A percentile compares a stretch with the other conserved stretches of the same genome.
These are phyloP conservation scores for Phalaenopsis hybrid DNA, from an alignment of 116 monocot genomes.

Conservation along the genomic window DNA sequence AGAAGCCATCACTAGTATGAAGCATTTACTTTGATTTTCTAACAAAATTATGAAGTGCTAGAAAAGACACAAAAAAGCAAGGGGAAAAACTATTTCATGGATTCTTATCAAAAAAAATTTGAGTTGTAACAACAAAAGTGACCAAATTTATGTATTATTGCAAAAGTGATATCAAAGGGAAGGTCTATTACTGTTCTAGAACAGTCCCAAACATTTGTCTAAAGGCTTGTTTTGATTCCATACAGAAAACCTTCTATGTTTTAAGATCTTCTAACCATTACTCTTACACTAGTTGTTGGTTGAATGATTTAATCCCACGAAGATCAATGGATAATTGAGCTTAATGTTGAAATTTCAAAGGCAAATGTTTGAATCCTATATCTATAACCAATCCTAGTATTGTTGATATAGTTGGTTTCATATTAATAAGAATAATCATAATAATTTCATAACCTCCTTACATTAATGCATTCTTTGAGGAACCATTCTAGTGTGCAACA, in stretches of 20 bases:
- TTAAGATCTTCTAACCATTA: not conserved
- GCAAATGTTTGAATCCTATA: not conserved
- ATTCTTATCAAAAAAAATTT: too few relatives aligned
- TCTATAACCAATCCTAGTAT: not conserved
- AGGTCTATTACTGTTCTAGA: not conserved
- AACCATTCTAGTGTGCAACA: not conserved
- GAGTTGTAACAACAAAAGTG: too few relatives aligned
- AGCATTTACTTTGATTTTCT: too few relatives aligned
- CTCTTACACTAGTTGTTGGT: not conserved
- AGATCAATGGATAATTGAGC: not conserved
- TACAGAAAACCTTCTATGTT: not conserved
- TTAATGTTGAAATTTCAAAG: not conserved
- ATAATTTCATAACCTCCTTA: not conserved
- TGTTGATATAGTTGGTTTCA: not conserved
- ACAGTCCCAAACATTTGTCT: not conserved
- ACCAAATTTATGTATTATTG: too few relatives aligned
- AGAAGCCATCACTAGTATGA: too few relatives aligned
- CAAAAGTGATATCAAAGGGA: not conserved
- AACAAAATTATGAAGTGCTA: too few relatives aligned
- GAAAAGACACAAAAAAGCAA: too few relatives aligned
- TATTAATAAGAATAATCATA: not conserved
- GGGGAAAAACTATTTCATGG: too few relatives aligned
- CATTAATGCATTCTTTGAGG: not conserved
- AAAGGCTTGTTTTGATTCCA: not conserved
- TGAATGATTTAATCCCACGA: not conserved